Percentiles rank a stretch among this genome's conserved stretches.
Conservation (phyloP, 1,139 yeast genomes). For the Magnusiomyces paraingens region DNA sequence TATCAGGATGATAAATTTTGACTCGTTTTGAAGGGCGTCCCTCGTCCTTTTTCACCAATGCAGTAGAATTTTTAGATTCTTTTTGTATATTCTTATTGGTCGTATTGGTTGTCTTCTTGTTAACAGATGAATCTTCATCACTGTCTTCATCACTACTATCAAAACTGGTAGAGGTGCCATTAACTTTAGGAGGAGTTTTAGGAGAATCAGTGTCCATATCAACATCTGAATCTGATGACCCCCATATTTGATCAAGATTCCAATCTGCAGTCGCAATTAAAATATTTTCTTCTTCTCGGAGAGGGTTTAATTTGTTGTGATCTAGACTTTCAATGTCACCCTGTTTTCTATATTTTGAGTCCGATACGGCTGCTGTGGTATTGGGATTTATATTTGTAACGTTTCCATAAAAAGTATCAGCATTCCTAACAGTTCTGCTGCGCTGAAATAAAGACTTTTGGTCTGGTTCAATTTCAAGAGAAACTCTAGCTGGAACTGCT, state of each 20-base stretch:
- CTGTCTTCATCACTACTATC: conserved; percentile 18
- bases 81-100: neutral
- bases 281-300: conserved; percentile 44
- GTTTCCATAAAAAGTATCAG: conserved; percentile 2
- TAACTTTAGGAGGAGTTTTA: neutral
- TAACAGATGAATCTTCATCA: conserved; percentile 15
- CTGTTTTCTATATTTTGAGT: conserved; percentile 13
- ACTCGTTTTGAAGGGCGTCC: conserved; percentile 2
- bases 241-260: conserved; percentile 64
- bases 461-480: conserved; percentile 40
- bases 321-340: conserved; percentile 14
- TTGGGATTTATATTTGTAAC: conserved; percentile 12
- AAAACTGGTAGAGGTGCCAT: conserved; percentile 1
- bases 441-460: conserved; percentile 27
- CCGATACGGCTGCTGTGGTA: conserved; percentile 15
- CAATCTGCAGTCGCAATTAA: conserved; percentile 76
- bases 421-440: neutral
- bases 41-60: neutral
- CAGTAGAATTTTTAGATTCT: neutral
- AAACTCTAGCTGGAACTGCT: conserved; percentile 47
- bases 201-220: conserved; percentile 7
- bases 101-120: neutral
- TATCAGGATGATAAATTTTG: conserved; percentile 18
- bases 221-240: conserved; percentile 32
- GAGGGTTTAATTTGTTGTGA: conserved; percentile 18